Percentiles rank a stretch among this genome's conserved stretches.
phyloP scores from a whole-genome alignment of 2,329 filamentous ascomycete genomes.

The Aspergillus fumigatus region DNA sequence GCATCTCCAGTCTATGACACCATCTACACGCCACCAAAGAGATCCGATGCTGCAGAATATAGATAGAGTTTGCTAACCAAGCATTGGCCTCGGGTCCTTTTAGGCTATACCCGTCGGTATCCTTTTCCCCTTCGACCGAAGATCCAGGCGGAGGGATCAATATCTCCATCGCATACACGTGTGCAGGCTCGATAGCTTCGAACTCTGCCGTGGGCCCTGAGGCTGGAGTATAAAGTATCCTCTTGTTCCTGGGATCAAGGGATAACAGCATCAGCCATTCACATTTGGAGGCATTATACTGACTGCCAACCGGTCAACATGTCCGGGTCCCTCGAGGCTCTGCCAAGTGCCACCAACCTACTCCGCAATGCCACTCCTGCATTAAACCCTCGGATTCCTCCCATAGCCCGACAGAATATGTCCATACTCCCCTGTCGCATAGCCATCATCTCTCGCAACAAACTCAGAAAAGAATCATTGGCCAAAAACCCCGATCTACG shows the following conservation, averaged over 20 bases:
- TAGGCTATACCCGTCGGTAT: neutral
- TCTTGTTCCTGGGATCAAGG: neutral
- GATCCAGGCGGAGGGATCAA: neutral
- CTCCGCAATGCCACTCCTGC: slow-evolving; percentile 8
- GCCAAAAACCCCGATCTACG: slow-evolving; percentile 18
- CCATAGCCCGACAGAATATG: slow-evolving; percentile 9
- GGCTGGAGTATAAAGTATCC: neutral
- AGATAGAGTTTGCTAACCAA: neutral
- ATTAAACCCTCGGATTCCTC: slow-evolving; percentile 13
- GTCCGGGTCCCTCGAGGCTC: slow-evolving; percentile 3
- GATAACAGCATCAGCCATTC: neutral
- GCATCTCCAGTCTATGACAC: neutral
- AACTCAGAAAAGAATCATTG: slow-evolving; percentile 12
- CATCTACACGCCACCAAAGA: neutral
- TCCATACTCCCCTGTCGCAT: slow-evolving; percentile 8
- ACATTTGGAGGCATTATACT: neutral
- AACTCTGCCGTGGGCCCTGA: neutral
- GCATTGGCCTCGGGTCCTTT: neutral
- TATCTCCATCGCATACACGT: neutral
- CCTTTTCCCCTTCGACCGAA: neutral
- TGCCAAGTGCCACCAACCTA: slow-evolving; percentile 1
- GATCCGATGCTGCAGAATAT: no score
- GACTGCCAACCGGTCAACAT: neutral
- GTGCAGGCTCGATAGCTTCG: neutral
- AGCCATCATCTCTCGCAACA: slow-evolving; percentile 14